phyloP scores from a whole-genome alignment of 805 yeast species.

The Barnettozyma sp. region DNA sequence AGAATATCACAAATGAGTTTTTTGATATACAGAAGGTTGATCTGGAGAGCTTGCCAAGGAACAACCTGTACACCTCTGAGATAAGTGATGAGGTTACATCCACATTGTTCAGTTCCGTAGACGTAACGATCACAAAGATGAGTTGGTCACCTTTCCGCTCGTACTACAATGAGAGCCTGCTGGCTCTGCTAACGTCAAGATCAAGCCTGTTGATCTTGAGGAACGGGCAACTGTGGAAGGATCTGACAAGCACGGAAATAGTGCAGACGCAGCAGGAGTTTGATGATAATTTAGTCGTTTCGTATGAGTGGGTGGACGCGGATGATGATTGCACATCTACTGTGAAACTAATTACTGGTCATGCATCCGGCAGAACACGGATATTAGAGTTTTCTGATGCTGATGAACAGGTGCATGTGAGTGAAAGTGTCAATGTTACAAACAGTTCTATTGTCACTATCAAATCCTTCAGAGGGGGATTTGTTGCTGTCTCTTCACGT shows the following conservation, averaged over 20 bases:
- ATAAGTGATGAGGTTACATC: constrained; percentile 17
- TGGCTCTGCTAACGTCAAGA: constrained; percentile 20
- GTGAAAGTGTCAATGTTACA: constrained; percentile 6
- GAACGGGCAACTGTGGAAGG: constrained; percentile 13
- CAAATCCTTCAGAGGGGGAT: constrained; percentile 3
- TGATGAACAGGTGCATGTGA: constrained; percentile 1
- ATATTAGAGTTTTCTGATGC: constrained; percentile 1
- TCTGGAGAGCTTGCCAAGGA: constrained; percentile 12
- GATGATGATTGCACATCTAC: neutral
- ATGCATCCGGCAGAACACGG: constrained; percentile 17
- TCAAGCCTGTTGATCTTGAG: constrained; percentile 13
- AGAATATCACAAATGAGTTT: constrained; percentile 13
- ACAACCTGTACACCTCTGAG: constrained; percentile 9
- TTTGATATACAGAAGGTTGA: constrained; percentile 16
- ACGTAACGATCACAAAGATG: constrained; percentile 10
- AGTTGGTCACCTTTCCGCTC: constrained; percentile 22
- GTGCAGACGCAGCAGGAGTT: constrained; percentile 13
- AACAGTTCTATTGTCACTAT: constrained; percentile 12
- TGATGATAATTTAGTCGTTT: constrained; percentile 12
- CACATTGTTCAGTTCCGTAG: constrained; percentile 14
- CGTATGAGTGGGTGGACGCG: constrained; percentile 17
- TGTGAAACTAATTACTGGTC: constrained; percentile 14
- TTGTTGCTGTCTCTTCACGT: constrained; percentile 12
- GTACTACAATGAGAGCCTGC: constrained; percentile 10
- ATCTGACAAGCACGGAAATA: constrained; percentile 8